Conservation (phyloP, 352 stramenopile species). For the Globisporangium paddicum region DNA sequence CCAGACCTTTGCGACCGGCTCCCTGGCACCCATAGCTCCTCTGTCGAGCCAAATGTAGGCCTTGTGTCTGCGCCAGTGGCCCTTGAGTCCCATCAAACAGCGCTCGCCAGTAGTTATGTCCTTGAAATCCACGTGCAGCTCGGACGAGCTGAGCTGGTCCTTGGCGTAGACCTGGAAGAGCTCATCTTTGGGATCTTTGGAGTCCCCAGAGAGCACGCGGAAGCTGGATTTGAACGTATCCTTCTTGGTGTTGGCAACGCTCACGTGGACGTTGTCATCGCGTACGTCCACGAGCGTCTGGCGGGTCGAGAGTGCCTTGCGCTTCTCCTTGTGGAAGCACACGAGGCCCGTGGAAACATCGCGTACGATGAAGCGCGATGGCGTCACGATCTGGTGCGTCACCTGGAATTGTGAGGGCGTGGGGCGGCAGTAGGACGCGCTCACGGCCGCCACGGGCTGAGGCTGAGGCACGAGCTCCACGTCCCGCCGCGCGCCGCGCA, state of each 20-base stretch:
- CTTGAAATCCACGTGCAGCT: background rate
- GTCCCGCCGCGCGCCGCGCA: background rate
- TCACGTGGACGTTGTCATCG: background rate
- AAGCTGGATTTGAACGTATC: background rate
- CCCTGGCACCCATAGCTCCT: background rate
- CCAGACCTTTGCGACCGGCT: background rate
- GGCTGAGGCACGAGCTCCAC: background rate
- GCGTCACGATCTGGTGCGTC: background rate
- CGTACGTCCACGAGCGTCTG: constrained; percentile 2
- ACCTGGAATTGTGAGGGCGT: background rate
- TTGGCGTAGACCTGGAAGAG: constrained; percentile 6
- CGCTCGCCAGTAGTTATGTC: background rate
- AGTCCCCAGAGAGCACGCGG: background rate
- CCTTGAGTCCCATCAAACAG: constrained; percentile 2
- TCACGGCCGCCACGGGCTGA: background rate
- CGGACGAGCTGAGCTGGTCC: background rate
- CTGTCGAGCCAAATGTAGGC: background rate
- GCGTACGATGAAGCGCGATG: constrained; percentile 9
- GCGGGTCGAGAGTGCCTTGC: constrained; percentile 2
- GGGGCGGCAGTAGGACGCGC: background rate
- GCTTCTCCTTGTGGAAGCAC: background rate
- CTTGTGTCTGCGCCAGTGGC: background rate
- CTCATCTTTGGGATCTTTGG: background rate
- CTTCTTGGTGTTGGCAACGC: background rate
- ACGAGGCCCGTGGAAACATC: background rate